Evolutionary conservation across 345 rosid species (phyloP).

Genomic region (Rhodomyrtus tomentosa): DNA sequence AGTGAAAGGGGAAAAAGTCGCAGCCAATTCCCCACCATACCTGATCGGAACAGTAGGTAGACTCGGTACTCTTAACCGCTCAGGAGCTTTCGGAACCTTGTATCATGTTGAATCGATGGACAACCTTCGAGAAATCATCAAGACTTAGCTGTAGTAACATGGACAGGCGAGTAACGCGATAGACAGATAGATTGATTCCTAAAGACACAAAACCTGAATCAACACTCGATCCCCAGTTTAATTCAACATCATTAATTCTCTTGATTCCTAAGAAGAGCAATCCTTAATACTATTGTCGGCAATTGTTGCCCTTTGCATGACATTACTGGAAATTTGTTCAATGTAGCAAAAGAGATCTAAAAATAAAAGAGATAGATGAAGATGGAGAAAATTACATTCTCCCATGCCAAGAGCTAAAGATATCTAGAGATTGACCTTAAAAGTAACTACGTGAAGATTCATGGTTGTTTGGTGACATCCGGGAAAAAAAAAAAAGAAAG

Average conservation of each 20-base stretch:
- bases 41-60: neutral
- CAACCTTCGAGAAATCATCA: slow-evolving; percentile 54
- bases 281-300: neutral
- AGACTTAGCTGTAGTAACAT: slow-evolving; percentile 52
- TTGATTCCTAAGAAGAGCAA: neutral
- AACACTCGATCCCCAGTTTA: neutral
- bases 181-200: neutral
- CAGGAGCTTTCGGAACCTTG: slow-evolving; percentile 13
- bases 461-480: no score
- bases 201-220: neutral
- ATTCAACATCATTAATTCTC: neutral
- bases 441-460: neutral
- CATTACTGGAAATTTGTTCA: neutral
- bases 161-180: neutral
- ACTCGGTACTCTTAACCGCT: neutral
- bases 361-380: neutral
- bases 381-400: neutral
- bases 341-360: neutral
- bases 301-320: neutral
- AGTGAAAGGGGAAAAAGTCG: neutral
- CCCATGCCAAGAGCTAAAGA: neutral
- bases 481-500: no score
- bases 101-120: slow-evolving; percentile 49
- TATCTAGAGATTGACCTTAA: neutral
- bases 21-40: neutral